Evolutionary conservation across 78 protist species (phyloP).

Genomic region (Chrysochromulina tobinii): DNA sequence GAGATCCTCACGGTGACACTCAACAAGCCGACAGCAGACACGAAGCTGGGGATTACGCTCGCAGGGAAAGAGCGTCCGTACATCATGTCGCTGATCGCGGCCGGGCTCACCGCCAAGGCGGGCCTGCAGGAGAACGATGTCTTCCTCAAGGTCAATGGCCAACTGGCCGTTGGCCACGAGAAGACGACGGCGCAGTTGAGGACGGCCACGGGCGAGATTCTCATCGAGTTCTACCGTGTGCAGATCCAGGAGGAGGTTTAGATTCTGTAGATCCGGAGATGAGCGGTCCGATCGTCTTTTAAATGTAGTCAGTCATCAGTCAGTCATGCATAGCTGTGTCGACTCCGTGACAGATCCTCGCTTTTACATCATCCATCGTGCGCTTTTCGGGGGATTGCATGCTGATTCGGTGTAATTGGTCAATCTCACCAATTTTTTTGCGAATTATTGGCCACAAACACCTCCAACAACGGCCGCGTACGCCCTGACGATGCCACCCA

Average conservation of each 20-base stretch:
- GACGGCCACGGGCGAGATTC: neutral
- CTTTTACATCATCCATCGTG: no score
- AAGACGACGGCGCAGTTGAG: neutral
- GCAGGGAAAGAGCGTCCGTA: neutral
- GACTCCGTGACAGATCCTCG: no score
- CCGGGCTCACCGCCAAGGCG: neutral
- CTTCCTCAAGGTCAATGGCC: neutral
- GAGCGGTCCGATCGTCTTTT: no score
- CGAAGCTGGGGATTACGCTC: neutral
- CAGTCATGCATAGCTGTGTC: no score
- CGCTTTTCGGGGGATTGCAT: no score
- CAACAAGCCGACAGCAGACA: neutral
- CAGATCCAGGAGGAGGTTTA: neutral
- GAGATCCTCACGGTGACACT: neutral
- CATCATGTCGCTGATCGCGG: neutral
- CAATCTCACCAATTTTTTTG: no score
- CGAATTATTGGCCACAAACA: no score
- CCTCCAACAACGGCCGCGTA: no score
- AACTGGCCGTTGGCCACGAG: neutral
- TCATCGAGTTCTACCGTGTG: neutral
- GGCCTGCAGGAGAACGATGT: neutral
- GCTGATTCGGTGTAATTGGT: no score
- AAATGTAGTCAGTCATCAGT: no score
- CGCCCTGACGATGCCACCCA: no score
- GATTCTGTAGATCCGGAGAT: no score